Base-by-base conservation (phyloP, 164 flowering plant species). In the Pachysandra terminalis region DNA sequence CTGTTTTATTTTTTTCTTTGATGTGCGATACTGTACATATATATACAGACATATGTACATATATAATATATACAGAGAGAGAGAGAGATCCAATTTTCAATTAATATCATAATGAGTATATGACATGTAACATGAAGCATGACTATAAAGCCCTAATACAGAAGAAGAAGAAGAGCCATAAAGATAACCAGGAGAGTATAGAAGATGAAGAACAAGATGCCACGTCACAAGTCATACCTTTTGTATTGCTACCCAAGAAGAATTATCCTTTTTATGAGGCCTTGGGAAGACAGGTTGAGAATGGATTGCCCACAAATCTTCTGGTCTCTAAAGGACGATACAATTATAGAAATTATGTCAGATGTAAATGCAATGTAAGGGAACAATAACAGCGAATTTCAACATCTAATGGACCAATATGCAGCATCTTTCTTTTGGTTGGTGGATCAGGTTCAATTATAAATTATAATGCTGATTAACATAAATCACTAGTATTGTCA, bases 261-360 rank as follows among this genome's bases (percentile, higher is more conserved):
- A 9, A 75, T 74, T 83, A 40, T 83, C 72, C 80, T 63, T 86
- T 59, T 79, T 87, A 79, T 91, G 97, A 67, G 97, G 97, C 82
- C 75, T 82, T 60, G 97, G 89, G 55, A 68, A 74, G 59, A 91
- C 97, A 64, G 87, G 86, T 63, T 73, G 79, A 60, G 97, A 91
- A 80, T 91, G 96, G 61, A 90, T 71, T 67, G 90, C 90, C 97
- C 97, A 91, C 75, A 91, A 69, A 81, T 87, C 93, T 65, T 91
- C 97, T 57, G 96, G 96, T 66, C 78, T 89, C 98, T 91, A 55
- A 75, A 78, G 65, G 73, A 59, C 54, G 10, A 65, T 8, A 70
- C 6, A 17, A 64, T 51, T 25, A 24, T 35, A 60, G 19, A 53
- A 58, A 21, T 64, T 9, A 68, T 25, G 67, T 62, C 51, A 63